phyloP scores from a whole-genome alignment of 2,329 filamentous ascomycete genomes.

The Scleromitrula shiraiana region DNA sequence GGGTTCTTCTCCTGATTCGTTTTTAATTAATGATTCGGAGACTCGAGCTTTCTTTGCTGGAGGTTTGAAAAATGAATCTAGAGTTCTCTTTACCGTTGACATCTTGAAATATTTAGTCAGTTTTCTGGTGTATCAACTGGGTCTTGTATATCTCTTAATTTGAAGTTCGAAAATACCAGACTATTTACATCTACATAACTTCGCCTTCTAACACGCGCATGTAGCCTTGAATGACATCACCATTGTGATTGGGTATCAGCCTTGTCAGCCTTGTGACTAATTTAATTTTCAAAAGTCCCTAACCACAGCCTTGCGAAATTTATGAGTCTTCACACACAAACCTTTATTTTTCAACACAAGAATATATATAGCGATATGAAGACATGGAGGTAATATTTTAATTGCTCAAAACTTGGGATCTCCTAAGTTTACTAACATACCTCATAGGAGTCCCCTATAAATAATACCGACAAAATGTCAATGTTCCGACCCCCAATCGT shows the following conservation, averaged over 20 bases:
- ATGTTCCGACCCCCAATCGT: constrained; percentile 73
- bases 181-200: neutral
- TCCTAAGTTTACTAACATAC: constrained; percentile 3
- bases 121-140: no score
- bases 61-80: constrained; percentile 61
- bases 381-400: constrained; percentile 23
- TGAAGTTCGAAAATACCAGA: neutral
- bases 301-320: constrained; percentile 6
- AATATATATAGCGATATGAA: constrained; percentile 17
- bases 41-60: constrained; percentile 34
- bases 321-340: constrained; percentile 4
- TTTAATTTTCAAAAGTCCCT: neutral
- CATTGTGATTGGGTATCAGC: neutral
- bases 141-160: neutral
- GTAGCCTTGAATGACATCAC: constrained; percentile 14
- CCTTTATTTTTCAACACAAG: neutral
- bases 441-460: constrained; percentile 15
- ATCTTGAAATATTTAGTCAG: constrained; percentile 11
- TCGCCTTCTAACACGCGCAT: neutral
- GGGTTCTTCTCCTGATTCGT: neutral
- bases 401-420: neutral
- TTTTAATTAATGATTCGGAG: constrained; percentile 9
- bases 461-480: constrained; percentile 38
- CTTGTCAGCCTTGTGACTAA: constrained; percentile 4
- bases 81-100: constrained; percentile 47